phyloP scores from a whole-genome alignment of 1,139 yeast genomes.

The Kodamaea sp. region DNA sequence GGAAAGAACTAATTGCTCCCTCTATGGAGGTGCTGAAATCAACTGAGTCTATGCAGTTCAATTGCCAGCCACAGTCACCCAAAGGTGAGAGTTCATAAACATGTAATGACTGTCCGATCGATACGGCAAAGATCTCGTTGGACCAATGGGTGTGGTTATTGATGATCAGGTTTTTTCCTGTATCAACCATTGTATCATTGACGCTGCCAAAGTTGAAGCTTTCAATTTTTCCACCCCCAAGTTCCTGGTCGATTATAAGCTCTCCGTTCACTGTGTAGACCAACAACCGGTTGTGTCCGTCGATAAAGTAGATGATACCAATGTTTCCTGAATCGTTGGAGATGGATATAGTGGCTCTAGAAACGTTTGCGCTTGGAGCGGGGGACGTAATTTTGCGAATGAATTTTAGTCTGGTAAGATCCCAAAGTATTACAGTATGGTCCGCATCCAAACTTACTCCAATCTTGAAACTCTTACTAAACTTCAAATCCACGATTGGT shows the following conservation, averaged over 20 bases:
- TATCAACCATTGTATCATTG: slow-evolving; percentile 30
- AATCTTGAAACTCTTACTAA: slow-evolving; percentile 52
- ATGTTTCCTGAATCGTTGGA: slow-evolving; percentile 60
- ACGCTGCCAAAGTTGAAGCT: slow-evolving; percentile 35
- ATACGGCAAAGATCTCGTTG: slow-evolving; percentile 34
- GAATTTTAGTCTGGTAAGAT: slow-evolving; percentile 49
- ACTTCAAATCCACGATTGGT: slow-evolving; percentile 41
- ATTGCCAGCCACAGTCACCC: slow-evolving; percentile 23
- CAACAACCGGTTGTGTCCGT: slow-evolving; percentile 22
- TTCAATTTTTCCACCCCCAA: slow-evolving; percentile 21
- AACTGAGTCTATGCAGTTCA: slow-evolving; percentile 21
- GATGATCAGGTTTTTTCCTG: slow-evolving; percentile 22
- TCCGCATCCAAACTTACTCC: slow-evolving; percentile 51
- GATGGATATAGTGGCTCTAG: slow-evolving; percentile 37
- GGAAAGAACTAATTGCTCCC: slow-evolving; percentile 15
- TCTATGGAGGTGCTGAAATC: slow-evolving; percentile 12
- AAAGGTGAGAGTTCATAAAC: slow-evolving; percentile 29
- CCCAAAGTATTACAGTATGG: slow-evolving; percentile 62
- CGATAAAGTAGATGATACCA: slow-evolving; percentile 30
- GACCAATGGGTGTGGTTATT: slow-evolving; percentile 42
- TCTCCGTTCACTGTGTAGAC: slow-evolving; percentile 61
- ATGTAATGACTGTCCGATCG: slow-evolving; percentile 22
- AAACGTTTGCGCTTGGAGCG: slow-evolving; percentile 12
- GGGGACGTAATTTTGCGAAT: slow-evolving; percentile 42
- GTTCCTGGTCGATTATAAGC: slow-evolving; percentile 22